Evolutionary conservation across 2,329 filamentous ascomycete species (phyloP), one percentile per base, ranked within the genome.

Genomic region (Diaporthe australafricana): DNA sequence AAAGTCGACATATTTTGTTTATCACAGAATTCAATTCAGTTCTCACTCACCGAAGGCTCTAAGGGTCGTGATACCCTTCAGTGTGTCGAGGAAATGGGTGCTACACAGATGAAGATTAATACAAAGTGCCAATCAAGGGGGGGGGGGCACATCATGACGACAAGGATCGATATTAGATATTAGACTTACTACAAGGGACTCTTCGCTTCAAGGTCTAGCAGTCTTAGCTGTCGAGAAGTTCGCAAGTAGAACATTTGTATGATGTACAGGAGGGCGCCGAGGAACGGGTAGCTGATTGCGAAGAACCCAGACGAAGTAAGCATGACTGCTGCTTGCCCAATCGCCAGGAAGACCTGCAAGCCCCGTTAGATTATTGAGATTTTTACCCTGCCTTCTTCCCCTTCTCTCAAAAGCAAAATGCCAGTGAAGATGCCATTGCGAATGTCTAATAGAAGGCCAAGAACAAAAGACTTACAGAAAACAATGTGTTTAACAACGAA

Each of bases 181-280:
- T 38, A 2, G 67, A 68, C 80, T 4, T 84, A 86, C 78, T 86
- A 88, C 0, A 90, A 78, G 0, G 87, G 88, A 0, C 86, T 84
- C 70, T 90, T 89, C 1, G 85, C 83, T 76, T 91, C 89, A 1
- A 91, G 82, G 40, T 91, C 89, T 8, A 91, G 77, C 22, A 89
- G 82, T 68, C 89, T 84, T 5, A 91, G 74, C 75, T 91, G 89
- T 0, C 88, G 81, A 0, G 88, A 90, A 0, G 88, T 91, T 0
- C 86, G 81, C 3, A 91, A 80, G 74, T 91, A 90, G 62, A 88
- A 82, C 55, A 82, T 85, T 71, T 89, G 88, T 0, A 90, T 77
- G 2, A 82, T 68, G 70, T 86, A 89, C 2, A 89, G 72, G 1
- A 84, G 73, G 0, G 77, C 77, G 20, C 85, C 73, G 2, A 89